Conservation (phyloP, 768 basidiomycete genomes). For the Collybia mongolica region DNA sequence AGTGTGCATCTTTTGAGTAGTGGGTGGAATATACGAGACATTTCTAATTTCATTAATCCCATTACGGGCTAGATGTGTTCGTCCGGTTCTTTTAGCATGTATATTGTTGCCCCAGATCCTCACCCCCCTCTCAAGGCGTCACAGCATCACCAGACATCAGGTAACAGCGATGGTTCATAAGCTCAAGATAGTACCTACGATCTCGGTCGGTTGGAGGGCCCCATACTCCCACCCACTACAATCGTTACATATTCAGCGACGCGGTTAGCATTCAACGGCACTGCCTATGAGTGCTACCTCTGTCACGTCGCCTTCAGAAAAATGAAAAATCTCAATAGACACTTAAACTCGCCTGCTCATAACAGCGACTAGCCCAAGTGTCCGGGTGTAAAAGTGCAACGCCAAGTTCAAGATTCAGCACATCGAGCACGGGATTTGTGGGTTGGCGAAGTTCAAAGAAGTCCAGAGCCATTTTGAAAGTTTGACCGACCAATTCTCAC, state of each 20-base stretch:
- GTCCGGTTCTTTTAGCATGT: too few species aligned
- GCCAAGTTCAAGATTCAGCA: conserved; percentile 37
- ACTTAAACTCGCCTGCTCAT: conserved; percentile 33
- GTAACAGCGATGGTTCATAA: too few species aligned
- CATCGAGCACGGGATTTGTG: conserved; percentile 39
- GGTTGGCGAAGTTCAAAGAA: conserved; percentile 27
- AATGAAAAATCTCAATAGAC: conserved; percentile 29
- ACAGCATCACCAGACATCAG: conserved; percentile 27
- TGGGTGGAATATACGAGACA: too few species aligned
- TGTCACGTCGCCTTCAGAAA: conserved; percentile 30
- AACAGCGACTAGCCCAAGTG: conserved; percentile 38
- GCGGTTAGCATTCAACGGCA: conserved; percentile 36
- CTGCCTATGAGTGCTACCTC: conserved; percentile 38
- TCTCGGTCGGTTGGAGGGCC: conserved; percentile 30
- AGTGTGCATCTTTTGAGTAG: too few species aligned
- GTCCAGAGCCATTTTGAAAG: conserved; percentile 24
- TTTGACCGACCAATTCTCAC: conserved; percentile 26
- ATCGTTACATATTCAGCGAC: conserved; percentile 28
- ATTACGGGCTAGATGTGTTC: too few species aligned
- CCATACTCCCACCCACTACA: conserved; percentile 4
- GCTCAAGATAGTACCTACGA: conserved; percentile 24
- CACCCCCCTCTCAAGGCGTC: conserved; percentile 36
- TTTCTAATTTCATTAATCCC: too few species aligned
- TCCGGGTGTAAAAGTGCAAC: conserved; percentile 32
- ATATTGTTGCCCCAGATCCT: too few species aligned